Evolutionary conservation across 805 yeast genomes (phyloP), one percentile per base, ranked within the genome.

Genomic region (Wickerhamiella kurtzmanii): DNA sequence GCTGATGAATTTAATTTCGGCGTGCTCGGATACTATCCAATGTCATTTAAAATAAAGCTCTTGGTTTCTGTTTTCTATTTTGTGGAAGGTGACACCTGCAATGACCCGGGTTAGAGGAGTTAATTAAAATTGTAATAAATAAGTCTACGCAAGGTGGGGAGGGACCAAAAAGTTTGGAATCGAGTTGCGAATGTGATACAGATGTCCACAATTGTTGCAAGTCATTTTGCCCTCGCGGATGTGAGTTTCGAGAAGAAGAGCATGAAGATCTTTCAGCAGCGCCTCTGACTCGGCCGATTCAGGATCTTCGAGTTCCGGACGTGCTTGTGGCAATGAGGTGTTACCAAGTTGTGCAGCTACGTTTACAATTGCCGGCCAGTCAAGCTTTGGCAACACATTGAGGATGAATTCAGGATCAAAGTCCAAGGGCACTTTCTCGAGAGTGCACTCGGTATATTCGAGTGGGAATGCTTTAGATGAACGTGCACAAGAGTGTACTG

Each of bases 151-250:
- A 55, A 92, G 70, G 61, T 92, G 97, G 4, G 97, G 97, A 28
- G 98, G 97, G 35, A 92, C 73, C 46, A 92, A 67, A 65, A 92
- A 82, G 70, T 89, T 89, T 35, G 99, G 96, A 56, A 92, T 87
- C 44, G 92, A 78, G 69, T 86, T 88, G 65, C 88, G 89, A 67
- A 92, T 82, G 67, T 82, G 77, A 65, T 88, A 92, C 5, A 82
- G 70, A 64, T 89, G 96, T 1, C 76, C 79, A 62, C 99, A 92
- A 65, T 80, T 80, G 19, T 73, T 70, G 62, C 99, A 92, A 11
- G 70, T 70, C 97, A 92, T 86, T 57, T 79, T 78, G 2, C 98
- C 99, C 56, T 88, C 89, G 8, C 72, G 61, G 46, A 92, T 84
- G 51, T 80, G 86, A 0, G 96, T 89, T 61, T 89, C 96, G 37